Conservation (phyloP, 345 rosid species). For the Pistacia integerrima region DNA sequence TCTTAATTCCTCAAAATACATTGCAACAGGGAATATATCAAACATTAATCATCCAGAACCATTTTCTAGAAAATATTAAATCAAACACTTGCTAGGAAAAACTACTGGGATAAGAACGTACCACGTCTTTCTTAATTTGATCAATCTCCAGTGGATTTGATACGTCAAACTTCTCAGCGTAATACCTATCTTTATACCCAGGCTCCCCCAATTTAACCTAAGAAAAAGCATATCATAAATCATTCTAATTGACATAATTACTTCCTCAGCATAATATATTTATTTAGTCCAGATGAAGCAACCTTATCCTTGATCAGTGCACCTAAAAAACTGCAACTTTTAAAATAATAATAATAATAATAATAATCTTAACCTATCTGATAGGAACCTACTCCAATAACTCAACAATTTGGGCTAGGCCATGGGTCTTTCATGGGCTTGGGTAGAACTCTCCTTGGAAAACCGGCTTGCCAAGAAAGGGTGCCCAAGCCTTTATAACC, state of each 20-base stretch:
- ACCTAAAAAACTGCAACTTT: background rate
- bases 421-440: too few species aligned
- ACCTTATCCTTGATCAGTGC: background rate
- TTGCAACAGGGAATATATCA: background rate
- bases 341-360: background rate
- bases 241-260: slow-evolving; percentile 6
- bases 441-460: too few species aligned
- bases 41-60: slow-evolving; percentile 10
- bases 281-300: background rate
- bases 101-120: slow-evolving; percentile 39
- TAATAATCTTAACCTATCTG: background rate
- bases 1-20: background rate
- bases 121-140: slow-evolving; percentile 68
- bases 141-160: slow-evolving; percentile 64
- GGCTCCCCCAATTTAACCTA: slow-evolving; percentile 96
- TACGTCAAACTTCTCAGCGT: slow-evolving; percentile 74
- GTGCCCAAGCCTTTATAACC: too few species aligned
- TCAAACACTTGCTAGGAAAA: background rate
- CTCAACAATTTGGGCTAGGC: too few species aligned
- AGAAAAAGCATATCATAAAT: background rate
- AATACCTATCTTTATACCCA: slow-evolving; percentile 93
- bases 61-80: background rate
- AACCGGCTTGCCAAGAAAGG: too few species aligned
- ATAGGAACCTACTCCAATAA: too few species aligned
- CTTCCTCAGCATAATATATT: background rate